Base-by-base conservation (phyloP, 202 grass and related monocot species). In the Sporobolus alterniflorus region DNA sequence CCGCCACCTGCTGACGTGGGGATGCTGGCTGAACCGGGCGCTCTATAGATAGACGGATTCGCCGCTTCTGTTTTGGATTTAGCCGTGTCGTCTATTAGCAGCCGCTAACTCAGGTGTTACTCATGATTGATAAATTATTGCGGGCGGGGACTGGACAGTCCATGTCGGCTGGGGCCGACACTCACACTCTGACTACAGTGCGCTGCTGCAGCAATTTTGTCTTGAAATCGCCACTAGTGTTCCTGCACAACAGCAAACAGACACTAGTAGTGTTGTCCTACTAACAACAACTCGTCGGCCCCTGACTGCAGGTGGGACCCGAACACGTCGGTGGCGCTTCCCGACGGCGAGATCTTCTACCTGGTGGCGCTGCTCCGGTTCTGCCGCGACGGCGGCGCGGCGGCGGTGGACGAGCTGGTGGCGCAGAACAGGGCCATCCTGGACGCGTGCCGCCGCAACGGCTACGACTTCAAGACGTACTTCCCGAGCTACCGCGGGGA, bases 331-430 rank as follows among this genome's bases (percentile, higher is more conserved):
- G 93, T 96, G 67, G 89, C 91, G 42, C 79, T 99, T 28, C 93
- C 93, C 29, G 86, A 94, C 14, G 85, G 89, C 61, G 88, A 92
- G 66, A 56, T 99, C 60, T 99, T 99, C 85, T 99, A 99, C 85
- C 89, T 99, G 55, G 97, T 99, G 74, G 97, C 93, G 62, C 84
- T 99, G 78, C 93, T 99, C 13, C 83, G 97, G 0, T 99, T 99
- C 85, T 82, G 88, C 89, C 78, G 71, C 6, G 71, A 59, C 0
- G 88, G 84, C 11, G 85, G 88, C 0, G 83, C 80, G 25, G 71
- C 80, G 25, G 71, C 85, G 54, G 86, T 82, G 42, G 83, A 82
- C n/a, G 91, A 90, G 83, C 72, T 92, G 65, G 88, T 92, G 84
- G 89, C 86, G 42, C 85, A 96, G 91, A 99, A 99, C 89, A 43